Percentiles rank a stretch among this genome's conserved stretches.
These are phyloP conservation scores for Petasospora fabianii DNA, from an alignment of 1,139 yeast genomes.

Conservation along the genomic window DNA sequence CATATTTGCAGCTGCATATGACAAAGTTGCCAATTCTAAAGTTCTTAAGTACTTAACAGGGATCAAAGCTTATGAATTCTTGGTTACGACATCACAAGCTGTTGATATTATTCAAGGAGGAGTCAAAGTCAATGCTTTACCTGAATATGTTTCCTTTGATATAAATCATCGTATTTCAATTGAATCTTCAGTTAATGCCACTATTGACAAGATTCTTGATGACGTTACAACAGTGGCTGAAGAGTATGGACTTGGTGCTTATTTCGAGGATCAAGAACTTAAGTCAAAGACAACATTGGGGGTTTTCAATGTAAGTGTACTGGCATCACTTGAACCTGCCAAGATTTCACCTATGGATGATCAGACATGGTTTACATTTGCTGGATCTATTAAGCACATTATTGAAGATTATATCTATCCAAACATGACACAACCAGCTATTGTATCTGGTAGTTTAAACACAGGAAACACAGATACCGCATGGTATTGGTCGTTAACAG, in stretches of 20 bases:
- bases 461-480: slow-evolving; percentile 63
- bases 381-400: slow-evolving; percentile 48
- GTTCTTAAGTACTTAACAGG: slow-evolving; percentile 35
- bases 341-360: slow-evolving; percentile 49
- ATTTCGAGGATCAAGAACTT: slow-evolving; percentile 21
- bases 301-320: slow-evolving; percentile 40
- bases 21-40: slow-evolving; percentile 38
- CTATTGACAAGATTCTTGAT: slow-evolving; percentile 10
- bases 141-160: slow-evolving; percentile 53
- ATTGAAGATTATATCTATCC: slow-evolving; percentile 16
- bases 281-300: slow-evolving; percentile 37
- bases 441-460: slow-evolving; percentile 48
- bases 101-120: slow-evolving; percentile 71
- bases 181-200: slow-evolving; percentile 12
- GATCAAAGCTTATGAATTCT: slow-evolving; percentile 34
- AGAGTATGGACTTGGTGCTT: slow-evolving; percentile 37
- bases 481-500: slow-evolving; percentile 54
- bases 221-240: slow-evolving; percentile 11
- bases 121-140: slow-evolving; percentile 65
- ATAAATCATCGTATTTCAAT: slow-evolving; percentile 52
- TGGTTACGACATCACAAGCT: slow-evolving; percentile 63
- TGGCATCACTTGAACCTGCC: slow-evolving; percentile 41
- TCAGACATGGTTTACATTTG: slow-evolving; percentile 45
- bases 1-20: slow-evolving; percentile 34
- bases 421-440: slow-evolving; percentile 16